Evolutionary conservation across 805 yeast genomes (phyloP), one percentile per base, ranked within the genome.

Genomic region (Myxozyma monticola): DNA sequence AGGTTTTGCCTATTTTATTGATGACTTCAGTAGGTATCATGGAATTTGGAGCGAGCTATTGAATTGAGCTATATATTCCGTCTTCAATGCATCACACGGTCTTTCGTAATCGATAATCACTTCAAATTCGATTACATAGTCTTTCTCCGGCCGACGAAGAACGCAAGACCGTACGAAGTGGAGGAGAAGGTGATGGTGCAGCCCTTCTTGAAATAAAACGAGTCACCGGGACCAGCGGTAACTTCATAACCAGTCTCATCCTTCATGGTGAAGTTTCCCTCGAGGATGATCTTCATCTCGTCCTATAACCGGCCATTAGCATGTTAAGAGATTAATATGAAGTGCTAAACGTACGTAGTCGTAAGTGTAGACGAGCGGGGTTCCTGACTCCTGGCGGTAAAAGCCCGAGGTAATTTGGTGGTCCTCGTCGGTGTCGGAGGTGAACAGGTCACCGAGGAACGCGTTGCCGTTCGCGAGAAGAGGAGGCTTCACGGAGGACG

Each of bases 271-370:
- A 79, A 82, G 62, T 78, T 80, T 59, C 87, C 87, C 67, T 83
- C 87, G 56, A 83, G 74, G 65, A 81, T 76, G 60, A 83, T 72
- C 70, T 83, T 83, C 79, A 81, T 77, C 70, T 82, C 88, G 63
- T 83, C 86, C 68, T 81, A 18, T n/a, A 18, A 21, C 17, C 17
- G 8, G 24, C 26, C 14, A 22, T 37, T 37, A 37, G 40, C 24
- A 21, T 22, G 18, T 10, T 33, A n/a, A 34, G 39, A 9, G 9
- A 21, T 4, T 12, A 39, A 30, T 22, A 7, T 12, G 12, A 21
- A 3, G 31, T 8, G 22, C 21, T 24, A 5, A 1, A 40, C 55
- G 14, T 34, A 49, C 59, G 35, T 59, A 78, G 62, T 69, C 71
- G 71, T 83, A 83, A 49, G 71, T 67, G 76, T 83, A 83, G n/a